Percentiles rank a stretch among this genome's conserved stretches.
phyloP scores from a whole-genome alignment of 1,284 basidiomycete genomes.

The Puccinia coronata region DNA sequence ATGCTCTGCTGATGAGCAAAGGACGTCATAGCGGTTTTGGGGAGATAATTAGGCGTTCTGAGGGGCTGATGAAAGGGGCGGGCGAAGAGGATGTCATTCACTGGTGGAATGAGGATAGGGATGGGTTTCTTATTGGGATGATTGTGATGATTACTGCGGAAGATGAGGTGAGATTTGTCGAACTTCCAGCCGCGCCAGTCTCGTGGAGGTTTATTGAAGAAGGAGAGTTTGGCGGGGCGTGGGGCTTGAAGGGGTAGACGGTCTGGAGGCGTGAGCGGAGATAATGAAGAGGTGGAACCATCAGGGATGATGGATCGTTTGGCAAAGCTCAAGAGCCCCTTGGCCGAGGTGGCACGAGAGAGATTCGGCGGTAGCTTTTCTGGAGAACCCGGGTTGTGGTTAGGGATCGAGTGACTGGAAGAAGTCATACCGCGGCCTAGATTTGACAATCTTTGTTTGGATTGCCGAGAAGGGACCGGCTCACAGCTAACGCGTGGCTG shows the following conservation, averaged over 20 bases:
- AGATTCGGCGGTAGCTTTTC: not conserved
- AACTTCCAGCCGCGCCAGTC: conserved; percentile 25
- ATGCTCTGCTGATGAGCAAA: not conserved
- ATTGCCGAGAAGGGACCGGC: not conserved
- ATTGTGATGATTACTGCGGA: not conserved
- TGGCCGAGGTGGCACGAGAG: not conserved
- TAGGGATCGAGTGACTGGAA: not conserved
- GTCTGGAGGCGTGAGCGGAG: not conserved
- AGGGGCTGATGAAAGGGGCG: conserved; percentile 17
- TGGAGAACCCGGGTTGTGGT: not conserved
- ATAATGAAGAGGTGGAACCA: not conserved
- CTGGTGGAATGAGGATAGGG: not conserved
- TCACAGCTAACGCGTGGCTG: not conserved
- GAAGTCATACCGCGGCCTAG: not conserved
- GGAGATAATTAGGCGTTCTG: not conserved
- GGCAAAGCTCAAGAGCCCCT: conserved; percentile 12
- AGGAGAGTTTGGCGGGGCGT: not conserved
- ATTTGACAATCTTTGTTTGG: not conserved
- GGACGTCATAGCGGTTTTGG: not conserved
- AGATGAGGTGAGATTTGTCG: conserved; percentile 18
- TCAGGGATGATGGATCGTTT: conserved; percentile 22
- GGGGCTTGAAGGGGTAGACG: not conserved
- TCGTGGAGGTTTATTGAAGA: conserved; percentile 23
- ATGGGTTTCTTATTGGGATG: not conserved
- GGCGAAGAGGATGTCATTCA: conserved; percentile 12